Evolutionary conservation across 768 basidiomycete genomes (phyloP), one percentile per base, ranked within the genome.

Genomic region (Lactarius indigo): DNA sequence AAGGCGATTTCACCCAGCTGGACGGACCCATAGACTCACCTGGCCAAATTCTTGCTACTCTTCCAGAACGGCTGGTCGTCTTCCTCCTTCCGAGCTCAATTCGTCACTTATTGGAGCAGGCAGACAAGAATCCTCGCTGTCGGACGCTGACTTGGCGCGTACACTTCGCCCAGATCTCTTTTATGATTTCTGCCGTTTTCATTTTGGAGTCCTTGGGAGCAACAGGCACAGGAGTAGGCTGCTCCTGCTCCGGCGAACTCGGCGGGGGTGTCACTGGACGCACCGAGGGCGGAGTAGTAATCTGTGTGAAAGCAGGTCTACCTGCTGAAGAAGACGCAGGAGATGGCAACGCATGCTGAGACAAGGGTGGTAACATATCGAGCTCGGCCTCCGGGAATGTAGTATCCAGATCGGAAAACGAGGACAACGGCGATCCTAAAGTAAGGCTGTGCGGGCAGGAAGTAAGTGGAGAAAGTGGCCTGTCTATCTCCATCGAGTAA

Each of bases 131-230:
- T 77, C 74, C 17, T 77, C 73, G 41, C 73, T 74, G 12, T 86
- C 83, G 2, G 82, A 80, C 31, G 9, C 23, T 30, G 84, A 85
- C 57, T 78, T 64, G 20, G 72, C 70, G 23, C 66, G 81, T 6
- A 85, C 88, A 68, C 78, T 81, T 81, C n/a, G 83, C 85, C 76
- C 83, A 89, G 68, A 91, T 89, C 41, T 84, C 78, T 8, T 83
- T 86, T 56, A 91, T 85, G 35, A 90, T 79, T 70, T 80, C 78
- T 18, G 82, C 82, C 2, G 89, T 79, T 73, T 86, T 89, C 42
- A 73, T 58, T 60, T 77, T 74, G 0, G 72, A 58, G 61, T 78
- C 74, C 7, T 80, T 68, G 3, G 76, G 69, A 37, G 73, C 59
- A 1, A 79, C 79, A 0, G 76, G 77, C 35, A 73, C 65, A 7